phyloP scores from a whole-genome alignment of 2,329 filamentous ascomycete species.

The Neopestalotiopsis rosae region DNA sequence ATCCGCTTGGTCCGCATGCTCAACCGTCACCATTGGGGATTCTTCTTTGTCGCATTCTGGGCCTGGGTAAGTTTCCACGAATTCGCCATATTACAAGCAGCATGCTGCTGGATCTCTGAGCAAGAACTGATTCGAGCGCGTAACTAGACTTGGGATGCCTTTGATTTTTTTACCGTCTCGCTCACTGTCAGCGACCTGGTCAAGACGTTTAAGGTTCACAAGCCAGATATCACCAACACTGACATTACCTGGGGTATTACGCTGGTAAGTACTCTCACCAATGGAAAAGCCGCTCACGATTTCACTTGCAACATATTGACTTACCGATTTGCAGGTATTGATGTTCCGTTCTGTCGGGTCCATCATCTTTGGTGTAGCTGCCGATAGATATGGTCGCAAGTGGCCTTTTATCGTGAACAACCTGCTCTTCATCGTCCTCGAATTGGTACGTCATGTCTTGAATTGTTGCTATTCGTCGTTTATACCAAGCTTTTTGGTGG shows the following conservation, averaged over 20 bases:
- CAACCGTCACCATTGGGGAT: constrained; percentile 57
- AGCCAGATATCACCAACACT: constrained; percentile 61
- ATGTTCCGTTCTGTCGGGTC: constrained; percentile 65
- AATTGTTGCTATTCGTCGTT: not conserved
- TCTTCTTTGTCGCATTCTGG: constrained; percentile 59
- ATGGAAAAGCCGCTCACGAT: not conserved
- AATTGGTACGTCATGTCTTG: constrained; percentile 59
- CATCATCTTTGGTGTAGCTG: constrained; percentile 57
- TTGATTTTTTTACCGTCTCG: constrained; percentile 71
- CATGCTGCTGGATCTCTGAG: not conserved
- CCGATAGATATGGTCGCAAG: constrained; percentile 63
- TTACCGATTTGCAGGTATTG: constrained; percentile 41
- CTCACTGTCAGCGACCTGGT: constrained; percentile 61
- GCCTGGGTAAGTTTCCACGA: constrained; percentile 54
- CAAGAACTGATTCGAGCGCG: not conserved
- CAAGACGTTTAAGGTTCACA: constrained; percentile 56
- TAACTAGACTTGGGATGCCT: constrained; percentile 63
- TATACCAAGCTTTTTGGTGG: constrained; percentile 12
- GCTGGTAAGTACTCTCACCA: constrained; percentile 39
- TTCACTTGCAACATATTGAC: not conserved
- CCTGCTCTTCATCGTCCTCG: constrained; percentile 72
- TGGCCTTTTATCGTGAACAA: constrained; percentile 82
- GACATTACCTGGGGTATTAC: constrained; percentile 71
- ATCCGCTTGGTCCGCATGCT: constrained; percentile 54
- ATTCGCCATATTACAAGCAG: not conserved